phyloP scores from a whole-genome alignment of 306 rosid species.

The Crotalaria pallida region DNA sequence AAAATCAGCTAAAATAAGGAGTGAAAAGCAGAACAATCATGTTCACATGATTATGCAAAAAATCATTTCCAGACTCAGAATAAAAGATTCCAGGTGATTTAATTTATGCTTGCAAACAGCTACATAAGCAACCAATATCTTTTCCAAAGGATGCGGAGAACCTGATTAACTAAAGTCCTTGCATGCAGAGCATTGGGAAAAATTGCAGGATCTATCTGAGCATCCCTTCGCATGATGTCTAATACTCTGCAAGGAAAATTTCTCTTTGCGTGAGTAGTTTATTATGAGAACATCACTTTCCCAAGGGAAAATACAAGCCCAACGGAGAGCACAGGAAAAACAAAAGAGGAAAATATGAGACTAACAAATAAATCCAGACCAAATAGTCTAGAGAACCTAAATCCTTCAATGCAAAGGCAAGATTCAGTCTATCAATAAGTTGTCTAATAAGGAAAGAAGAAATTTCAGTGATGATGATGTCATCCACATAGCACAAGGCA shows the following conservation, averaged over 20 bases:
- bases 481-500: too few relatives aligned
- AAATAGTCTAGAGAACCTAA: too few relatives aligned
- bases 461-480: too few relatives aligned
- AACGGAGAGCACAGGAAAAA: not conserved
- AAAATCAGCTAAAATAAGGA: constrained; percentile 23
- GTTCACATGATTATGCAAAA: not conserved
- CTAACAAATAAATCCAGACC: not conserved
- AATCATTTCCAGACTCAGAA: not conserved
- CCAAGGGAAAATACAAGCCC: constrained; percentile 3
- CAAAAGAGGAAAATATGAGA: not conserved
- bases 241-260: constrained; percentile 61
- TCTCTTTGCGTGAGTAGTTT: constrained; percentile 13
- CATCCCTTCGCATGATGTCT: constrained; percentile 61
- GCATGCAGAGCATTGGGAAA: constrained; percentile 76
- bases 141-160: constrained; percentile 24
- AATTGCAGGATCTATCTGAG: constrained; percentile 61
- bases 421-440: too few relatives aligned
- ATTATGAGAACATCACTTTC: not conserved
- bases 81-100: constrained; percentile 6
- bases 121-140: constrained; percentile 7
- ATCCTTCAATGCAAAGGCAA: too few relatives aligned
- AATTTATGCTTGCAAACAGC: not conserved
- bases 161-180: constrained; percentile 67
- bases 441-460: too few relatives aligned
- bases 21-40: not conserved